Evolutionary conservation across 306 rosid genomes (phyloP).

Genomic region (Cucurbita moschata): DNA sequence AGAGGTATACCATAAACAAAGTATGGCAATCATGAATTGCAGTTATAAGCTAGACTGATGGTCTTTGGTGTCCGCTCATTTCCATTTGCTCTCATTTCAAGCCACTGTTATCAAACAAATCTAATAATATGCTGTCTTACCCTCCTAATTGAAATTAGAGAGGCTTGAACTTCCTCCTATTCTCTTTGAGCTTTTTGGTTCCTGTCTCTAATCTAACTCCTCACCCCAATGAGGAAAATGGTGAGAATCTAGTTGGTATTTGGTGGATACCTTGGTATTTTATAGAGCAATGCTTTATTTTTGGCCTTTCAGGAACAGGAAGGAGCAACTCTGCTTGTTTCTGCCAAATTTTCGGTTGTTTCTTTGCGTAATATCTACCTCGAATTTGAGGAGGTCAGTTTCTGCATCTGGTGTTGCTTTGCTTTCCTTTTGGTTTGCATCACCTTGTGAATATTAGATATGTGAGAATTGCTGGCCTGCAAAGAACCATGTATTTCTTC

Average conservation of each 20-base stretch:
- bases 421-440: not conserved
- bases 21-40: not conserved
- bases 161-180: not conserved
- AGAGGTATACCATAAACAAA: slow-evolving; percentile 38
- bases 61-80: not conserved
- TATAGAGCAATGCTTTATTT: not conserved
- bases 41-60: not conserved
- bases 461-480: not conserved
- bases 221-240: not conserved
- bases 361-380: slow-evolving; percentile 76
- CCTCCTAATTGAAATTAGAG: too few species aligned
- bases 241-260: not conserved
- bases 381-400: slow-evolving; percentile 70
- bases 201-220: not conserved
- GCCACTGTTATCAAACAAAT: not conserved
- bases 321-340: slow-evolving; percentile 83
- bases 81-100: not conserved
- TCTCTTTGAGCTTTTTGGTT: not conserved
- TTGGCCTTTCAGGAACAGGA: slow-evolving; percentile 58
- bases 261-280: not conserved
- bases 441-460: not conserved
- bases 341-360: slow-evolving; percentile 59
- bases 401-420: not conserved
- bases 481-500: not conserved
- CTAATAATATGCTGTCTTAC: not conserved